These are phyloP conservation scores for Flaveria brownii DNA, from an alignment of 129 eudicot species.

Conservation along the genomic window DNA sequence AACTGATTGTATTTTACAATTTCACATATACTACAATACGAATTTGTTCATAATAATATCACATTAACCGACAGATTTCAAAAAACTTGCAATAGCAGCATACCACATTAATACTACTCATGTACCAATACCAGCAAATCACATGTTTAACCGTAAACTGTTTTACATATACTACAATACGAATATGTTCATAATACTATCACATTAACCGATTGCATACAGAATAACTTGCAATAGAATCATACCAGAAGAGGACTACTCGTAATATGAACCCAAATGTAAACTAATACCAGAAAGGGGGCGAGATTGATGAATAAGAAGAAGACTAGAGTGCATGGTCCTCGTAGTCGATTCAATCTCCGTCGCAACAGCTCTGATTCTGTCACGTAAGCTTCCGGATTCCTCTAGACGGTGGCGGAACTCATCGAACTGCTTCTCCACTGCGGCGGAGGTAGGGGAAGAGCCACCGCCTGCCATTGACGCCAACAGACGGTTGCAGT, in stretches of 20 bases:
- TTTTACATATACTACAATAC: background rate
- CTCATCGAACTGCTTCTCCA: slow-evolving; percentile 67
- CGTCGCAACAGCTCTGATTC: slow-evolving; percentile 56
- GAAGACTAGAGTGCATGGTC: slow-evolving; percentile 62
- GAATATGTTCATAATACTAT: background rate
- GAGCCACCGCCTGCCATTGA: slow-evolving; percentile 50
- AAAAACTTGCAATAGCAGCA: background rate
- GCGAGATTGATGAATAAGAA: slow-evolving; percentile 81
- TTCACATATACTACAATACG: background rate
- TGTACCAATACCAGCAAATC: background rate
- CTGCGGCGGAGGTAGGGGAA: slow-evolving; percentile 44
- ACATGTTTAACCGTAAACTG: background rate
- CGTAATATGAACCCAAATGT: background rate
- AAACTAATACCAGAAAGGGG: slow-evolving; percentile 52
- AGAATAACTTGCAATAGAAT: too few species aligned
- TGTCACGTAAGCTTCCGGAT: slow-evolving; percentile 65
- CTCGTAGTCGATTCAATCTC: slow-evolving; percentile 71
- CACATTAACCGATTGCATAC: background rate
- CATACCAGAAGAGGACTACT: too few species aligned
- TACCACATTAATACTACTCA: background rate
- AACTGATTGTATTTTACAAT: background rate
- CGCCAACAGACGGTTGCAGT: slow-evolving; percentile 19
- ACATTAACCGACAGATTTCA: slow-evolving; percentile 3
- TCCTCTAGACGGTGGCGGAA: slow-evolving; percentile 63
- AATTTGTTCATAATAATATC: background rate